Base-by-base conservation (phyloP, 345 rosid genomes). In the Alliaria petiolata region DNA sequence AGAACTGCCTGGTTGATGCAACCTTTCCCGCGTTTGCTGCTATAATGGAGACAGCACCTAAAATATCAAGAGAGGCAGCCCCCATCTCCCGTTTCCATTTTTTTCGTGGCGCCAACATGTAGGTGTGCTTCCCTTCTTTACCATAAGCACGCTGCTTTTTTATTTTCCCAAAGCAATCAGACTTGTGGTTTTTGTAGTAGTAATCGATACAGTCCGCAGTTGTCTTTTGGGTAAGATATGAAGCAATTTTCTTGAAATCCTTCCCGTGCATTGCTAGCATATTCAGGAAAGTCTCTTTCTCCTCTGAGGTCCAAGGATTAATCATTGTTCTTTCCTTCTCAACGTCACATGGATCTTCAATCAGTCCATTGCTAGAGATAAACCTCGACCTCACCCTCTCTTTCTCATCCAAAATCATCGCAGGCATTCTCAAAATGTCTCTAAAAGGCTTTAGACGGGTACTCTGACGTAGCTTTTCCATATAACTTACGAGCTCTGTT, bases 141-240 rank as follows among this genome's bases (percentile, higher is more conserved):
- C 82, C 84, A 57, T 43, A 67, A 62, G 80, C 81, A 53, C 53
- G 81, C 81, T 82, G 83, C 86, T 86, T 93, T 88, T 87, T 91
- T 38, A 85, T 84, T 76, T 82, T 90, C 85, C 84, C 85, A 81
- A 95, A 92, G 78, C 81, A 75, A 79, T 88, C 99, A 68, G 98
- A 88, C 71, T 95, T 95, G 83, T 90, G 99, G 73, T 95, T 95
- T 75, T 92, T 95, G 85, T 92, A 95, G 80, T 95, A 95, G 78
- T 92, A 95, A 73, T 92, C 89, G 35, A 95, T 87, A 74, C 99
- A 95, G 76, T 90, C 98, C 16, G 99, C 98, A 76, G 92, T 91
- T 46, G 89, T 89, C 83, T 92, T 95, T 71, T 90, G 88, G 57
- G 87, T 86, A 58, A 95, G 89, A 80, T 76, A 91, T 22, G 97